These are phyloP conservation scores for Fusarium nanum DNA, from an alignment of 2,329 filamentous ascomycete species.

Conservation along the genomic window DNA sequence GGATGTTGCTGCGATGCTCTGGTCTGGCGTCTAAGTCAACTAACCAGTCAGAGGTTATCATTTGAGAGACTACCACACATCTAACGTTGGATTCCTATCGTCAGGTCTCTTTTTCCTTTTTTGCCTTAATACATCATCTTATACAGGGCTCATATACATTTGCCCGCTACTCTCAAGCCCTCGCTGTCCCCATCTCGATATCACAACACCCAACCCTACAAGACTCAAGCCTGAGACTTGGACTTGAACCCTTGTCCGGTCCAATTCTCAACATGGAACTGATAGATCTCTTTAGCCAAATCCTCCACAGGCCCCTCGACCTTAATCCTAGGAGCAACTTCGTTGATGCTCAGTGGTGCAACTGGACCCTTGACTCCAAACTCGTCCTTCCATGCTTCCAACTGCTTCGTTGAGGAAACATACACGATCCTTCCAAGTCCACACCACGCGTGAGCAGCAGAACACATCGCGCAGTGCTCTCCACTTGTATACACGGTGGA, in stretches of 20 bases:
- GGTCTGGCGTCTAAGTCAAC: neutral
- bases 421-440: slow-evolving; percentile 53
- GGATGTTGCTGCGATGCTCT: neutral
- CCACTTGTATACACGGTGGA: slow-evolving; percentile 53
- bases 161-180: neutral
- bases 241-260: slow-evolving; percentile 27
- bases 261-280: slow-evolving; percentile 44
- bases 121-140: neutral
- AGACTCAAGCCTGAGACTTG: slow-evolving; percentile 16
- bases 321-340: slow-evolving; percentile 46
- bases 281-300: slow-evolving; percentile 47
- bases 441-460: slow-evolving; percentile 51
- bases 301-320: slow-evolving; percentile 49
- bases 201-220: neutral
- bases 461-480: slow-evolving; percentile 55
- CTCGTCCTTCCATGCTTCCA: slow-evolving; percentile 46
- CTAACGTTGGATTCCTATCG: too few relatives aligned
- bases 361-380: slow-evolving; percentile 42
- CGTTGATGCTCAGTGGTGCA: slow-evolving; percentile 44
- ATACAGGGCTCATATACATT: neutral
- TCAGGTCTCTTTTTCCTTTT: neutral
- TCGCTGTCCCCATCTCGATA: neutral
- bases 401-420: slow-evolving; percentile 48
- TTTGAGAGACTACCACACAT: too few relatives aligned
- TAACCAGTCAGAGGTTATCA: neutral